These are phyloP conservation scores for Taphrina pruni DNA, from an alignment of 1,139 yeast genomes.

Conservation along the genomic window DNA sequence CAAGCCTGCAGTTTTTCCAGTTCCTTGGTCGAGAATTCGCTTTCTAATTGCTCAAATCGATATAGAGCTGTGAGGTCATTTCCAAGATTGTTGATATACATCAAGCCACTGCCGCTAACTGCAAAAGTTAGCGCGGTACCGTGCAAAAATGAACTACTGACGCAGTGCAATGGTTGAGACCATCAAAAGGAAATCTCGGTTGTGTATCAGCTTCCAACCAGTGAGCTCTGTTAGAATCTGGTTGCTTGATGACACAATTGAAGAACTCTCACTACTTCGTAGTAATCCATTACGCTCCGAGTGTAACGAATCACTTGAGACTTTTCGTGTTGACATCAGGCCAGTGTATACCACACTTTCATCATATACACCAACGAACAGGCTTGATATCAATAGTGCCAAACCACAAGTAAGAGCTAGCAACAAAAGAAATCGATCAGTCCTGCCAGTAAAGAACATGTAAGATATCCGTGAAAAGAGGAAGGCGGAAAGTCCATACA, in stretches of 20 bases:
- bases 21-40: constrained; percentile 5
- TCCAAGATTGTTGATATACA: constrained; percentile 58
- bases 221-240: constrained; percentile 18
- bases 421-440: constrained; percentile 48
- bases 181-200: constrained; percentile 30
- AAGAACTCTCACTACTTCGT: not conserved
- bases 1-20: constrained; percentile 62
- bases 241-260: not conserved
- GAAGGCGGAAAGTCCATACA: constrained; percentile 56
- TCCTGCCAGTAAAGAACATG: constrained; percentile 47
- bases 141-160: not conserved
- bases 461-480: constrained; percentile 52
- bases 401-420: constrained; percentile 46
- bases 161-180: constrained; percentile 21
- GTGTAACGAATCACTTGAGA: not conserved
- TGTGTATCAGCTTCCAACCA: constrained; percentile 17
- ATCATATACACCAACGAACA: constrained; percentile 21
- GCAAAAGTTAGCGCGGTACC: not conserved
- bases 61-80: constrained; percentile 30
- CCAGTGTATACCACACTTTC: not conserved
- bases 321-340: not conserved
- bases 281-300: constrained; percentile 2
- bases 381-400: constrained; percentile 15
- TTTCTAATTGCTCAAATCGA: constrained; percentile 5
- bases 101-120: constrained; percentile 71